Conservation (phyloP, 441 rosid species). For the Bruguiera hainesii region DNA sequence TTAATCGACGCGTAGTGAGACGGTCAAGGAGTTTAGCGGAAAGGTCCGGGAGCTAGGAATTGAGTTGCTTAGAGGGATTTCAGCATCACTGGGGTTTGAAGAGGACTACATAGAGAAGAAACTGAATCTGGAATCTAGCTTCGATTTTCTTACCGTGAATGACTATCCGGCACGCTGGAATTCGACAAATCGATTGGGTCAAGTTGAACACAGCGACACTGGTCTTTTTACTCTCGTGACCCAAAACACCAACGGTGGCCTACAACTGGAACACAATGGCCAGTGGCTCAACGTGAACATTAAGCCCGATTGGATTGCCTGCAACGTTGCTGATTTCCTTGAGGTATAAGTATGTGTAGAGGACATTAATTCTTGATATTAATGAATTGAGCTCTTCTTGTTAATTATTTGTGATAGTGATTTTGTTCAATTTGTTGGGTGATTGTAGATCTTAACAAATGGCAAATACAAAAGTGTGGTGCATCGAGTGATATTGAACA, state of each 20-base stretch:
- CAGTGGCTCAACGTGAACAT: slow-evolving; percentile 14
- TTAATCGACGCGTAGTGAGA: slow-evolving; percentile 2
- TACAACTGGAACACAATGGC: slow-evolving; percentile 17
- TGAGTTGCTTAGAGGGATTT: slow-evolving; percentile 13
- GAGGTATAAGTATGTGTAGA: slow-evolving; percentile 9
- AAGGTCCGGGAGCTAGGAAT: slow-evolving; percentile 15
- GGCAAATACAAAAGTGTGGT: slow-evolving; percentile 18
- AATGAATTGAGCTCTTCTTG: no score
- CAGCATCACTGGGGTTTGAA: slow-evolving; percentile 7
- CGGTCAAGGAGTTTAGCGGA: slow-evolving; percentile 7
- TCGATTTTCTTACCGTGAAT: slow-evolving; percentile 18
- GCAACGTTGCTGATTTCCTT: slow-evolving; percentile 18
- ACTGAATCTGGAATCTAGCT: slow-evolving; percentile 12
- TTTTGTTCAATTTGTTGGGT: no score
- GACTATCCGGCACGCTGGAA: slow-evolving; percentile 14
- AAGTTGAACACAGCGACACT: slow-evolving; percentile 16
- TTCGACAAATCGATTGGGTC: slow-evolving; percentile 14
- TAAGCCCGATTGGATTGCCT: slow-evolving; percentile 10
- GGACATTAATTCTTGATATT: no score
- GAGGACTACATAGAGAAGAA: slow-evolving; percentile 10
- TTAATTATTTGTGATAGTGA: no score
- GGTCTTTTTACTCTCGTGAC: slow-evolving; percentile 10
- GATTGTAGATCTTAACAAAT: slow-evolving; percentile 15
- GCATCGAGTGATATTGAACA: slow-evolving; percentile 19
- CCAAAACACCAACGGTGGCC: slow-evolving; percentile 19